Conservation (phyloP, 805 yeast species). For the Lachancea sp. region DNA sequence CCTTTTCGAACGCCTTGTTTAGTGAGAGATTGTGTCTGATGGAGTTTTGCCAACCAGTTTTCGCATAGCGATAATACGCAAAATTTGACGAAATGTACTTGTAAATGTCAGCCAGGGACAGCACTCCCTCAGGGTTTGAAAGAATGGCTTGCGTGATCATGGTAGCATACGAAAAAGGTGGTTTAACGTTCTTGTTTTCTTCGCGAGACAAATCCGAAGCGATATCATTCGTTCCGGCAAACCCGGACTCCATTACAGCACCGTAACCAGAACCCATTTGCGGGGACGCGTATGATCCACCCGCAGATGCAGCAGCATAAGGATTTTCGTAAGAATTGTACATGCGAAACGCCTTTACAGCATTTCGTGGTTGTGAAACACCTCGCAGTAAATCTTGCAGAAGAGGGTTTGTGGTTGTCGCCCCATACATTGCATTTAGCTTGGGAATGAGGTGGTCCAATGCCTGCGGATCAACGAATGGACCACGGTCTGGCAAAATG, state of each 20-base stretch:
- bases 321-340: constrained; percentile 14
- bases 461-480: constrained; percentile 45
- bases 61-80: constrained; percentile 85
- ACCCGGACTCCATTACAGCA: constrained; percentile 11
- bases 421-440: constrained; percentile 20
- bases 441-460: constrained; percentile 32
- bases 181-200: constrained; percentile 84
- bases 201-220: constrained; percentile 69
- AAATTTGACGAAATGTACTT: constrained; percentile 83
- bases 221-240: constrained; percentile 16
- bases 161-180: constrained; percentile 95
- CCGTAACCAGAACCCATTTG: constrained; percentile 10
- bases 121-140: constrained; percentile 78
- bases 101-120: constrained; percentile 87
- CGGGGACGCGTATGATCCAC: constrained; percentile 5
- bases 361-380: constrained; percentile 16
- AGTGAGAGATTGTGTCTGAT: constrained; percentile 91
- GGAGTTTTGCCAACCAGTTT: constrained; percentile 98
- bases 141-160: constrained; percentile 97
- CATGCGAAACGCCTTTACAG: constrained; percentile 30
- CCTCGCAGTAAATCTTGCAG: constrained; percentile 11
- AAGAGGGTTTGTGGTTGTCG: constrained; percentile 16
- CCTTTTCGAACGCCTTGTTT: constrained; percentile 96
- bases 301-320: constrained; percentile 2
- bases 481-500: constrained; percentile 85